These are phyloP conservation scores for Citrullus amarus DNA, from an alignment of 306 rosid species.

Conservation along the genomic window DNA sequence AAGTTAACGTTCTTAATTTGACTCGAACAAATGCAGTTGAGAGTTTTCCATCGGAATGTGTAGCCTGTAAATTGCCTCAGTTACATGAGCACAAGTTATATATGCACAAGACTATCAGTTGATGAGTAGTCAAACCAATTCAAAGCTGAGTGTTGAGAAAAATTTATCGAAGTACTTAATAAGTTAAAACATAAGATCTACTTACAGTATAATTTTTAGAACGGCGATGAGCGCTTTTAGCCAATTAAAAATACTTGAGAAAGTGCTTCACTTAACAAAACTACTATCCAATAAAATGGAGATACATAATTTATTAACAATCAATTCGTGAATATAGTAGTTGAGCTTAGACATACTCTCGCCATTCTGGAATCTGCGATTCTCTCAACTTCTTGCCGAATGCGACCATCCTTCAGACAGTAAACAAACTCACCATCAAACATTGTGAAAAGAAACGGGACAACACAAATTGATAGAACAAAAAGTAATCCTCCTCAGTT, in stretches of 20 bases:
- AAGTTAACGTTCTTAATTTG: neutral
- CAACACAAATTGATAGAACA: neutral
- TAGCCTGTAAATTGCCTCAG: neutral
- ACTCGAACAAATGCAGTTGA: neutral
- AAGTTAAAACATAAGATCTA: neutral
- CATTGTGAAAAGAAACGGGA: neutral
- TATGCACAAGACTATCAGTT: neutral
- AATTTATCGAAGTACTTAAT: neutral
- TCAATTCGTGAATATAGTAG: neutral
- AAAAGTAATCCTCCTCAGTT: neutral
- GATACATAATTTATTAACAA: neutral
- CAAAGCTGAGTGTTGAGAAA: neutral
- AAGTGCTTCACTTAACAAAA: neutral
- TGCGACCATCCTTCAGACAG: slow-evolving; percentile 49
- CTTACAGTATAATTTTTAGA: neutral
- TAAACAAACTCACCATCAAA: slow-evolving; percentile 1
- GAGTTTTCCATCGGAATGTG: neutral
- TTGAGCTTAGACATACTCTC: slow-evolving; percentile 29
- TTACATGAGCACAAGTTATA: neutral
- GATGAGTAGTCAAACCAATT: neutral
- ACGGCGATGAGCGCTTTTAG: neutral
- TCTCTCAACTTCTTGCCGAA: slow-evolving; percentile 87
- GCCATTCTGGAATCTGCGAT: slow-evolving; percentile 78
- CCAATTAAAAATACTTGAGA: neutral
- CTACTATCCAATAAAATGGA: neutral